A percentile compares a stretch with the other conserved stretches of the same genome.
Conservation (phyloP, 2,329 filamentous ascomycete species). For the Aspergillus fischeri region DNA sequence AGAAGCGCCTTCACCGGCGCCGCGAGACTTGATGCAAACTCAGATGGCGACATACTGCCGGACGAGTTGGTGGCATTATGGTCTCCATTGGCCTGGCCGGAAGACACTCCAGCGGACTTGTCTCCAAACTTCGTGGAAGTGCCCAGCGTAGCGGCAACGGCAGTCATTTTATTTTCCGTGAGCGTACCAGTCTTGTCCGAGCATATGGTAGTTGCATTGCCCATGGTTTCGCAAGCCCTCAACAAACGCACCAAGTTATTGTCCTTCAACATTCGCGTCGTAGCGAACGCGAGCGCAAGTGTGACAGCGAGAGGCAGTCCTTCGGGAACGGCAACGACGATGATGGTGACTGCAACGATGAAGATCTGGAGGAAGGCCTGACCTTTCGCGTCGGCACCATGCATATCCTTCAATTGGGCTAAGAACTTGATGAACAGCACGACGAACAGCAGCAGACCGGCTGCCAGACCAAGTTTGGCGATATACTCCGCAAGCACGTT, state of each 20-base stretch:
- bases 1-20: conserved; percentile 53
- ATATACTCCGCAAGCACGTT: conserved; percentile 76
- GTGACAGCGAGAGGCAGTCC: conserved; percentile 59
- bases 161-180: conserved; percentile 61
- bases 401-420: conserved; percentile 54
- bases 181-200: conserved; percentile 65
- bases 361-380: conserved; percentile 57
- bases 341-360: conserved; percentile 56
- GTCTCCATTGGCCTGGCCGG: conserved; percentile 23
- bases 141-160: conserved; percentile 55
- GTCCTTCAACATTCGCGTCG: conserved; percentile 60
- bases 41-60: conserved; percentile 49
- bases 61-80: conserved; percentile 21
- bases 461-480: conserved; percentile 67
- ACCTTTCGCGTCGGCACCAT: conserved; percentile 48
- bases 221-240: conserved; percentile 61
- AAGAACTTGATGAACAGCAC: conserved; percentile 76
- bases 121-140: conserved; percentile 42
- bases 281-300: conserved; percentile 59
- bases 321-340: conserved; percentile 59
- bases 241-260: conserved; percentile 59
- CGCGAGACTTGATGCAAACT: conserved; percentile 52
- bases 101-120: conserved; percentile 28
- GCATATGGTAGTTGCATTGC: conserved; percentile 60
- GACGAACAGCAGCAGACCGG: conserved; percentile 71